Conservation (phyloP, 345 rosid genomes). For the Murraya koenigii region DNA sequence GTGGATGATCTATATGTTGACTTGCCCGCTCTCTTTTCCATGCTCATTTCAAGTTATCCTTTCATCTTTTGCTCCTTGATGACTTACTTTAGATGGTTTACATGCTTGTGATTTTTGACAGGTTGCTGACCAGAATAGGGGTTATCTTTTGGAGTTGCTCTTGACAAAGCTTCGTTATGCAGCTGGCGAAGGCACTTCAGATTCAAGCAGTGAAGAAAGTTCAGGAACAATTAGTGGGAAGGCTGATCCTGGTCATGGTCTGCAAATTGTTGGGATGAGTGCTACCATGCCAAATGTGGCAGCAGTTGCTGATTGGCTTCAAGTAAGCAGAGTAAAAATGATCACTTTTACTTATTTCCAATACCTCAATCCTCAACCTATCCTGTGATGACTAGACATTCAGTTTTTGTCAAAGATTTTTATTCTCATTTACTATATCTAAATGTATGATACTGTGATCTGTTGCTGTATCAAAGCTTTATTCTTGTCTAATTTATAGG, state of each 20-base stretch:
- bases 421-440: neutral
- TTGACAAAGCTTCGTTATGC: conserved; percentile 98
- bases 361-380: neutral
- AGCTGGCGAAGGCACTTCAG: conserved; percentile 83
- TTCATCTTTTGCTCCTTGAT: neutral
- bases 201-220: conserved; percentile 82
- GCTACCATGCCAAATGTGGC: conserved; percentile 99
- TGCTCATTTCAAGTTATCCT: neutral
- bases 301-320: conserved; percentile 98
- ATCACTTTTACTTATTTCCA: conserved; percentile 8
- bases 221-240: conserved; percentile 78
- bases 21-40: neutral
- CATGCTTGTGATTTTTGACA: conserved; percentile 30
- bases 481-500: neutral
- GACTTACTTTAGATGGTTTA: conserved; percentile 12
- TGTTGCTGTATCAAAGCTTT: neutral
- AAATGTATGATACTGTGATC: too few species aligned
- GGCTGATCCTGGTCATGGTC: conserved; percentile 74
- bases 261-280: conserved; percentile 99
- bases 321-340: conserved; percentile 47
- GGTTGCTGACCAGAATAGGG: conserved; percentile 97
- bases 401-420: conserved; percentile 1
- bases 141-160: conserved; percentile 94
- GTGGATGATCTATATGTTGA: conserved; percentile 12
- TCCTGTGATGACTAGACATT: conserved; percentile 7